Base-by-base conservation (phyloP, 495 filamentous ascomycete genomes). In the Haplographium delicatum region DNA sequence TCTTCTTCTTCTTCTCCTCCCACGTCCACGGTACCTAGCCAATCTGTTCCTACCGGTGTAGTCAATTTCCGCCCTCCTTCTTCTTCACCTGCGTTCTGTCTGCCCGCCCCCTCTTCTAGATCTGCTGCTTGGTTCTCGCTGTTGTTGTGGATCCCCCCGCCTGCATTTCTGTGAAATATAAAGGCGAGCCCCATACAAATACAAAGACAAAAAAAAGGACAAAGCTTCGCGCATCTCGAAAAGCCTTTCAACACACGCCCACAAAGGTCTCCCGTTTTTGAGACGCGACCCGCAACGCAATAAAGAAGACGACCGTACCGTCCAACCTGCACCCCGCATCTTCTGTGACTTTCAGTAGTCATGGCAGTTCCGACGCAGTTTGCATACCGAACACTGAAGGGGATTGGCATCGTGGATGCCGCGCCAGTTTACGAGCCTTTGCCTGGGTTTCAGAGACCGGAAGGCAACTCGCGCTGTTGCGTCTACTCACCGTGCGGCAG, bases 371-470 rank as follows among this genome's bases (percentile, higher is more conserved):
- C 85, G 56, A 85, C 88, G 68, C 90, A 96, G 81, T 83, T 95
- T 80, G 87, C 87, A 63, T 95, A 85, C 78, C 88, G 93, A 65
- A 96, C 93, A 67, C 83, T 91, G 70, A 96, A 96, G 81, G 85
- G 82, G 58, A 89, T 98, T 74, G 90, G 91, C 60, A 79, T 96
- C 69, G 79, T 94, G 68, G 84, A 97, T 73, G 89, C 88, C 47
- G 83, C 81, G 48, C 93, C 93, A 48, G 78, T 87, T 59, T 98
- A 98, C 70, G 81, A 85, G 68, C 72, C 82, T 64, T 75, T 96
- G 59, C 75, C 88, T 65, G 91, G 85, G 54, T 96, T 97, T 72
- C 72, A 72, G 61, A 88, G 85, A 68, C 91, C 94, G 50, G 86
- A 95, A 75, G 91, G 90, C 65, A 96, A 89, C 70, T 77, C 93